phyloP scores from a whole-genome alignment of 768 basidiomycete species.

The Macrolepiota albuminosa region DNA sequence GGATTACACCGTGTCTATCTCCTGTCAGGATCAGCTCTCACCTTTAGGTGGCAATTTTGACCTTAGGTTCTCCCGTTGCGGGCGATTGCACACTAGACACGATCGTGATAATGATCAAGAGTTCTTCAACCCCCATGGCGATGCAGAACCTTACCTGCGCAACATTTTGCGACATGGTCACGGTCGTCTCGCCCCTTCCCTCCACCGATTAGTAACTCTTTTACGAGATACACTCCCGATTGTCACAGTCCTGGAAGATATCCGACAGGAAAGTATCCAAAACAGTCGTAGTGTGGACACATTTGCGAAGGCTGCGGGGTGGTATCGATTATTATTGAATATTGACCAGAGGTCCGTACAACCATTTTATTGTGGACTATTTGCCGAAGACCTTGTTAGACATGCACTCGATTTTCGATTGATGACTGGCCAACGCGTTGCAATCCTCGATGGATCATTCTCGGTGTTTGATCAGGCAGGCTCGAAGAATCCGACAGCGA shows the following conservation, averaged over 20 bases:
- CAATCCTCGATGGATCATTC: conserved; percentile 70
- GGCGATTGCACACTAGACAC: conserved; percentile 18
- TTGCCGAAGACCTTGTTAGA: conserved; percentile 28
- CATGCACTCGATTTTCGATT: conserved; percentile 80
- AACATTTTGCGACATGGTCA: conserved; percentile 62
- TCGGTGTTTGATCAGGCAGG: conserved; percentile 39
- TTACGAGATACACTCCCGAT: conserved; percentile 77
- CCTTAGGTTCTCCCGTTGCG: conserved; percentile 62
- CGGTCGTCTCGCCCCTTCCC: conserved; percentile 57
- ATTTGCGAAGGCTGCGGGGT: conserved; percentile 77
- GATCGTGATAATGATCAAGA: conserved; percentile 17
- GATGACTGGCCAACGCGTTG: conserved; percentile 60
- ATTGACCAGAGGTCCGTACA: conserved; percentile 54
- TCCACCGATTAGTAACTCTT: conserved; percentile 62
- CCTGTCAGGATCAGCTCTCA: conserved; percentile 72
- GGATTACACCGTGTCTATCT: conserved; percentile 77
- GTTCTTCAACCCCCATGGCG: conserved; percentile 69
- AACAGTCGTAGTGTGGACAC: conserved; percentile 45
- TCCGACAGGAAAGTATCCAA: conserved; percentile 31
- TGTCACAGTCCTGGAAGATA: conserved; percentile 63
- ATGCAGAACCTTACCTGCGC: conserved; percentile 72
- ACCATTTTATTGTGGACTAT: not conserved
- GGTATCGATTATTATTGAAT: conserved; percentile 75
- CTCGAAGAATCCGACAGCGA: conserved; percentile 8
- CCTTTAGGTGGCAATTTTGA: conserved; percentile 67